Evolutionary conservation across 768 basidiomycete species (phyloP), one percentile per base, ranked within the genome.

Genomic region (Lactifluus echinatus): DNA sequence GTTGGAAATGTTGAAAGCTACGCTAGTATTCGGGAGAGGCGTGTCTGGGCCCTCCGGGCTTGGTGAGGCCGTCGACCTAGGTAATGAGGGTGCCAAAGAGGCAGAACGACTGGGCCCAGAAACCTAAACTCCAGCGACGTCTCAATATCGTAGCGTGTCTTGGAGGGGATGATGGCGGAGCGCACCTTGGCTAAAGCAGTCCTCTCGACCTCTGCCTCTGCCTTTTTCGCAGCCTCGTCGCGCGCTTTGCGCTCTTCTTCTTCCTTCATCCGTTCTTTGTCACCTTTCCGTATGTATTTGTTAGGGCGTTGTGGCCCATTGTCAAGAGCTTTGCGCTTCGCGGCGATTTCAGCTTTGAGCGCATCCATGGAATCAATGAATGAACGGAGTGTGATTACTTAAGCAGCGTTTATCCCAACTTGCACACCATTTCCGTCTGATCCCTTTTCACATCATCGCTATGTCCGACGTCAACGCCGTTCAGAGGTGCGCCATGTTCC

Each of bases 241-340:
- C 39, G 46, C 33, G 55, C 62, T 26, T 57, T 62, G 17, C 44
- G 58, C 40, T 64, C 61, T 39, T 59, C 61, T 36, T 62, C 56
- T 44, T 56, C 63, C 45, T 60, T 66, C 56, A 54, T 19, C 15
- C 55, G 45, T 37, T 63, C 93, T 14, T 96, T 71, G n/a, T 98
- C 95, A 17, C 89, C 90, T 62, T 87, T 79, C 39, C 89, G 83
- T 81, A 96, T 81, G 70, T 98, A 98, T 73, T 97, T 96, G 21
- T 75, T 79, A 0, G 86, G 80, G 6, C 84, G 74, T n/a, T 67
- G 65, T 40, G 76, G 64, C n/a, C 76, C 78, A 12, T 79, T 73
- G 45, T 78, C 72, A 2, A 89, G 70, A 4, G 81, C 76, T 69
- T 94, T 94, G 63, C 93, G 86, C 72, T 99, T 98, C 54, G 80